phyloP scores from a whole-genome alignment of 441 rosid genomes.

The Eugenia klotzschiana region DNA sequence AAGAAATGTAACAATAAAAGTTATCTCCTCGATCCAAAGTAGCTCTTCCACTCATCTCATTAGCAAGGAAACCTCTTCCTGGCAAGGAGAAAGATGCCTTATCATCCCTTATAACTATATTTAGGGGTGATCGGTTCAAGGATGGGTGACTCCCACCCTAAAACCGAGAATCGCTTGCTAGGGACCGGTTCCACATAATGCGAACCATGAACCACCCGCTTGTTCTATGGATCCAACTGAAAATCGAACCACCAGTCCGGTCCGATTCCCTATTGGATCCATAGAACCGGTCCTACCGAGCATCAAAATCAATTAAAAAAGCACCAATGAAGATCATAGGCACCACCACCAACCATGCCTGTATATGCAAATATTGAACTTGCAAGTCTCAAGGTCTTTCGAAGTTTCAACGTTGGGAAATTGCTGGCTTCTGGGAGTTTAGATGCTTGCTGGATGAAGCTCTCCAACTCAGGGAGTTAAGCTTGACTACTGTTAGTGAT shows the following conservation, averaged over 20 bases:
- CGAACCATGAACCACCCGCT: no score
- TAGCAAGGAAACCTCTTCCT: background rate
- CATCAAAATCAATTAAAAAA: no score
- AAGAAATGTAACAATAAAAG: background rate
- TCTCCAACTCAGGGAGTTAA: background rate
- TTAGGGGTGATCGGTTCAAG: no score
- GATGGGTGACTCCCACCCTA: no score
- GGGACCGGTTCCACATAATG: no score
- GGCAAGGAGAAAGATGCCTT: background rate
- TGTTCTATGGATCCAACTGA: no score
- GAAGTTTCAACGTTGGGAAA: background rate
- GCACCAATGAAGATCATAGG: no score
- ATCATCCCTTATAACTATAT: background rate
- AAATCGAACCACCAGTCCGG: no score
- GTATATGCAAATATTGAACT: background rate
- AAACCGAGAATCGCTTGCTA: no score
- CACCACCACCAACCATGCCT: background rate
- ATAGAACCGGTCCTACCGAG: no score
- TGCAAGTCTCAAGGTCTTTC: constrained; percentile 1
- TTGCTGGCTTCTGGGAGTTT: background rate
- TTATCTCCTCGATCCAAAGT: background rate
- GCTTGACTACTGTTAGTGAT: no score
- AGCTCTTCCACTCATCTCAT: background rate
- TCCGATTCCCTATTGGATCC: no score
- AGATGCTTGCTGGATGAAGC: background rate